Percentiles rank a stretch among this genome's conserved stretches.
phyloP scores from a whole-genome alignment of 2,329 filamentous ascomycete genomes.

The Annulohypoxylon truncatum region DNA sequence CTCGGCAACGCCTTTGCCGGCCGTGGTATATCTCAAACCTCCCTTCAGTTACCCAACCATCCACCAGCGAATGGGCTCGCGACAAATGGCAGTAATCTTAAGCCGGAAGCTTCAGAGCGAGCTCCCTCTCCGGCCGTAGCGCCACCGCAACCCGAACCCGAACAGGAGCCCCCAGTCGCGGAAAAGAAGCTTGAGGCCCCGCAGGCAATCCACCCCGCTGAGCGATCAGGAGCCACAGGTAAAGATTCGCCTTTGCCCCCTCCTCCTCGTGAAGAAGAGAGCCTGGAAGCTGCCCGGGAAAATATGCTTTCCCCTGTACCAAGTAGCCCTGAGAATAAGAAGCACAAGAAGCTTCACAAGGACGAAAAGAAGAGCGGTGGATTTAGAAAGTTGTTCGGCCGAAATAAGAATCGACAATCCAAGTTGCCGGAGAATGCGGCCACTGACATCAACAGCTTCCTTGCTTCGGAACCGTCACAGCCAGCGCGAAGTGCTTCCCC shows the following conservation, averaged over 20 bases:
- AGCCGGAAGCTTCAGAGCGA: conserved; percentile 58
- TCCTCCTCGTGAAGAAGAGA: conserved; percentile 53
- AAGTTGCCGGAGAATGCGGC: conserved; percentile 67
- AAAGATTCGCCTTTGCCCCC: conserved; percentile 56
- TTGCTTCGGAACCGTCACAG: conserved; percentile 54
- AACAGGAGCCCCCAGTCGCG: conserved; percentile 41
- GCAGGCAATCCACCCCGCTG: conserved; percentile 52
- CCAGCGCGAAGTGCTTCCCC: conserved; percentile 47
- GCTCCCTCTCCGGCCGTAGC: conserved; percentile 48
- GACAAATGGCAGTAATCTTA: conserved; percentile 49
- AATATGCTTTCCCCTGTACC: conserved; percentile 56
- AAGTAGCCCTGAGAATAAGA: conserved; percentile 60
- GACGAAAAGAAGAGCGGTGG: conserved; percentile 58
- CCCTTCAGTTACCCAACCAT: conserved; percentile 57
- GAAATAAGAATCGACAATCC: conserved; percentile 69
- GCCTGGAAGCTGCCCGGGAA: conserved; percentile 52
- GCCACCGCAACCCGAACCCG: conserved; percentile 47
- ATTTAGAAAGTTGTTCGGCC: conserved; percentile 74
- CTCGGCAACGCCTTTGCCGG: conserved; percentile 79
- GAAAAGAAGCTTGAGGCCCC: conserved; percentile 54
- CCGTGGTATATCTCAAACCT: conserved; percentile 67
- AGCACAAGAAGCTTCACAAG: conserved; percentile 67
- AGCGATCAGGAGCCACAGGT: conserved; percentile 49
- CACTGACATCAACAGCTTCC: conserved; percentile 63
- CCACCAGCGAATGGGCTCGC: conserved; percentile 41